Percentiles rank a stretch among this genome's conserved stretches.
These are phyloP conservation scores for Lavandula angustifolia DNA, from an alignment of 257 asterid species.

Conservation along the genomic window DNA sequence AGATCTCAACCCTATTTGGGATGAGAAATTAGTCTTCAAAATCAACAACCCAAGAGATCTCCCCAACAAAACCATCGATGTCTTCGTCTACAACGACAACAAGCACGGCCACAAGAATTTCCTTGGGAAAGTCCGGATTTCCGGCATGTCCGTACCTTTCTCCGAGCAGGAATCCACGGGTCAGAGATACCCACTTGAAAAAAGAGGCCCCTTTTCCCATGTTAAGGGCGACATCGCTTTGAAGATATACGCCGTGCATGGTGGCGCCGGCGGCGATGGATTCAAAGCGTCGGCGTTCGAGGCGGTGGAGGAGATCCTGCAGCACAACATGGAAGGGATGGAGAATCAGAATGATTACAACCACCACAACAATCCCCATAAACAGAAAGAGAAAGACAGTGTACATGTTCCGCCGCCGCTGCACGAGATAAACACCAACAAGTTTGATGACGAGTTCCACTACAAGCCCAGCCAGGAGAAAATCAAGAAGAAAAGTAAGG, in stretches of 20 bases:
- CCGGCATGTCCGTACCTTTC: constrained; percentile 62
- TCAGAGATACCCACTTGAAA: constrained; percentile 85
- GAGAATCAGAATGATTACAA: constrained; percentile 19
- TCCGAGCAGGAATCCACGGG: constrained; percentile 65
- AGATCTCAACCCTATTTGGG: constrained; percentile 86
- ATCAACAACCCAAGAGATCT: constrained; percentile 51
- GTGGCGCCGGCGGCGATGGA: constrained; percentile 20
- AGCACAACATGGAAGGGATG: constrained; percentile 25
- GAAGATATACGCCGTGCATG: constrained; percentile 50
- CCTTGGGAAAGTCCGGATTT: constrained; percentile 74
- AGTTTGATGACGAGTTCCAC: constrained; percentile 40
- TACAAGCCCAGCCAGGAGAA: constrained; percentile 42
- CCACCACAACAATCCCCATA: constrained; percentile 22
- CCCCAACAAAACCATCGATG: constrained; percentile 53
- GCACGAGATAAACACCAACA: constrained; percentile 48
- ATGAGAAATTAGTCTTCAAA: constrained; percentile 66
- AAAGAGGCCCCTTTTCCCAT: constrained; percentile 80
- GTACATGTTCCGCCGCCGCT: constrained; percentile 32
- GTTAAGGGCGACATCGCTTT: constrained; percentile 81
- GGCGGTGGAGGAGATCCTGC: constrained; percentile 31
- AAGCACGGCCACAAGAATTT: constrained; percentile 64
- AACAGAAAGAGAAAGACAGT: constrained; percentile 18
- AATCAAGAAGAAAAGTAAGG: constrained; percentile 64
- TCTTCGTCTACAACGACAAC: constrained; percentile 62
- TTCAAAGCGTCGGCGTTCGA: constrained; percentile 30